Evolutionary conservation across 768 basidiomycete species (phyloP).

Genomic region (Neoboletus brunneissimus): DNA sequence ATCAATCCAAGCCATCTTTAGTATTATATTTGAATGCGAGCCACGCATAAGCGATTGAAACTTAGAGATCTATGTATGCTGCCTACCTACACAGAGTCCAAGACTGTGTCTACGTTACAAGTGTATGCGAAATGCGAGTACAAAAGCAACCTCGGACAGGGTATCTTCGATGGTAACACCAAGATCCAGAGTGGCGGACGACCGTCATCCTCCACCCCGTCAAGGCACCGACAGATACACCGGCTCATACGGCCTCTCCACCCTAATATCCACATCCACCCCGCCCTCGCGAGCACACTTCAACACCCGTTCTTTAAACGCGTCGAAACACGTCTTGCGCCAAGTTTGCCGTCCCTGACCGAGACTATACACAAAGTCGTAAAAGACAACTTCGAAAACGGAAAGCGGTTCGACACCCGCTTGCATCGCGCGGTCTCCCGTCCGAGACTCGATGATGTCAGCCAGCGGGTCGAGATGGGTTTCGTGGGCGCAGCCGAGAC

Average conservation of each 20-base stretch:
- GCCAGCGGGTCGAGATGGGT: constrained; percentile 13
- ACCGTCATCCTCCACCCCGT: background rate
- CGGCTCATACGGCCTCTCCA: constrained; percentile 28
- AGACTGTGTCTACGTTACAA: background rate
- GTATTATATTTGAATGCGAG: background rate
- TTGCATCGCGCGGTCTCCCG: constrained; percentile 9
- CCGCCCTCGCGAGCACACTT: constrained; percentile 21
- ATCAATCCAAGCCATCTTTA: background rate
- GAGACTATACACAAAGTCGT: constrained; percentile 21
- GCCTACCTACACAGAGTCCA: too few relatives aligned
- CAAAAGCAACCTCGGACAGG: background rate
- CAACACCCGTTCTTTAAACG: constrained; percentile 20
- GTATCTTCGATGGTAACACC: too few relatives aligned
- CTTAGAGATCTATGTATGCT: background rate
- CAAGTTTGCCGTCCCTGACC: constrained; percentile 7
- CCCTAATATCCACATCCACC: constrained; percentile 23
- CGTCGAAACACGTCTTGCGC: constrained; percentile 19
- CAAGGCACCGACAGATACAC: constrained; percentile 20
- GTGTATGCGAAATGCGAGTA: background rate
- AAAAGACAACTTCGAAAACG: constrained; percentile 22
- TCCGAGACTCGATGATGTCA: constrained; percentile 18
- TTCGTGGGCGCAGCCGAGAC: constrained; percentile 24
- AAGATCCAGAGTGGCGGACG: too few relatives aligned
- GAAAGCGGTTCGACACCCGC: constrained; percentile 12
- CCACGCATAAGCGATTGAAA: too few relatives aligned